A percentile compares a stretch with the other conserved stretches of the same genome.
Conservation (phyloP, 2,329 filamentous ascomycete species). For the Lachnellula cervina region DNA sequence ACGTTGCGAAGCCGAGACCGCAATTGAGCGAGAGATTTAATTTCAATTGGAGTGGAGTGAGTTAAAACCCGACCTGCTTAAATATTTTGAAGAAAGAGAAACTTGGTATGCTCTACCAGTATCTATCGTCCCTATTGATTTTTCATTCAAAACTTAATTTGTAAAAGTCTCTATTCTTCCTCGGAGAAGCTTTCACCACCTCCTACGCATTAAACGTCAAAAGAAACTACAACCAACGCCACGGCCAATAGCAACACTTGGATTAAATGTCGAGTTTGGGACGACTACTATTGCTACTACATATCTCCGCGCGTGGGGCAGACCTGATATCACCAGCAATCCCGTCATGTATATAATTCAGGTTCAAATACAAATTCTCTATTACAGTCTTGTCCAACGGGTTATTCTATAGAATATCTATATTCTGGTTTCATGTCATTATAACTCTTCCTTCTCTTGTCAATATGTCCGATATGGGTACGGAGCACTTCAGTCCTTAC, state of each 20-base stretch:
- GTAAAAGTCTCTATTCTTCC: background rate
- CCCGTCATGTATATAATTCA: background rate
- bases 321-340: background rate
- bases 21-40: background rate
- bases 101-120: no score
- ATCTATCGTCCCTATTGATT: no score
- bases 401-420: no score
- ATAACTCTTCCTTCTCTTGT: background rate
- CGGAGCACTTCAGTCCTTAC: constrained; percentile 28
- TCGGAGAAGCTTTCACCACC: constrained; percentile 9
- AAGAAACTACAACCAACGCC: background rate
- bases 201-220: background rate
- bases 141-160: no score
- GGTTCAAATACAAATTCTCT: background rate
- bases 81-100: background rate
- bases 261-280: background rate
- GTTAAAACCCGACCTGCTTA: no score
- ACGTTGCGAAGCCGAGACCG: constrained; percentile 1
- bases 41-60: no score
- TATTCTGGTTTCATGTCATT: background rate
- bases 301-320: background rate
- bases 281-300: background rate
- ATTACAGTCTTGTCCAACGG: background rate
- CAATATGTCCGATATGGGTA: constrained; percentile 13
- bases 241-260: background rate